Evolutionary conservation across 2,329 filamentous ascomycete genomes (phyloP), one percentile per base, ranked within the genome.

Genomic region (Fusarium sp.): DNA sequence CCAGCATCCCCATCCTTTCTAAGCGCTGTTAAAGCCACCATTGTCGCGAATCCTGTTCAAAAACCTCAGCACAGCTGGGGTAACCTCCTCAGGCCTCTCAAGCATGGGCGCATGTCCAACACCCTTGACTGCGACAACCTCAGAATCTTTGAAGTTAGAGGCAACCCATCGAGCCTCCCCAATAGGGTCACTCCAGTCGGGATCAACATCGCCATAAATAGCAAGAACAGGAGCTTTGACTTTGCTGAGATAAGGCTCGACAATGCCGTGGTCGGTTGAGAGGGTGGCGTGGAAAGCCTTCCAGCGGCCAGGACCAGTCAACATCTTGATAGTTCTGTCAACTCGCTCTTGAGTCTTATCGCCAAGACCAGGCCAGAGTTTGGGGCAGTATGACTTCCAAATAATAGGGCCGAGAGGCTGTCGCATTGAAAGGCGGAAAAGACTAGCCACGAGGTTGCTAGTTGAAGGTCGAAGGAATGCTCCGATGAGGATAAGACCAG

Each of bases 251-350:
- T 56, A 69, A 0, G 66, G 66, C 2, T 31, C 39, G 2, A 69
- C 66, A 0, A 69, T 38, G 5, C 28, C 23, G 8, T 69, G 66
- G 12, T 69, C 50, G 4, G 66, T 61, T 2, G 66, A 66, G 0
- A 66, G 23, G 10, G 66, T 66, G n/a, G 66, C 55, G 12, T 69
- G 66, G 29, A 69, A 69, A 3, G 66, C 66, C 8, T 61, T 41
- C 66, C 66, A 69, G 3, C 47, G 62, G 15, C 65, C 66, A 43
- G 66, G 66, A 2, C 56, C 46, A 9, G 41, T 63, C 8, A 69
- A 20, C 55, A 69, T 55, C 4, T 37, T 29, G 4, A 64, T 56
- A 0, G 66, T 38, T 31, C 56, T 38, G 15, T 60, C 50, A 18
- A 48, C 66, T 8, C 66, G 66, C 26, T 62, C 60, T 12, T 69